These are phyloP conservation scores for Trametes punicea DNA, from an alignment of 768 basidiomycete species.

Conservation along the genomic window DNA sequence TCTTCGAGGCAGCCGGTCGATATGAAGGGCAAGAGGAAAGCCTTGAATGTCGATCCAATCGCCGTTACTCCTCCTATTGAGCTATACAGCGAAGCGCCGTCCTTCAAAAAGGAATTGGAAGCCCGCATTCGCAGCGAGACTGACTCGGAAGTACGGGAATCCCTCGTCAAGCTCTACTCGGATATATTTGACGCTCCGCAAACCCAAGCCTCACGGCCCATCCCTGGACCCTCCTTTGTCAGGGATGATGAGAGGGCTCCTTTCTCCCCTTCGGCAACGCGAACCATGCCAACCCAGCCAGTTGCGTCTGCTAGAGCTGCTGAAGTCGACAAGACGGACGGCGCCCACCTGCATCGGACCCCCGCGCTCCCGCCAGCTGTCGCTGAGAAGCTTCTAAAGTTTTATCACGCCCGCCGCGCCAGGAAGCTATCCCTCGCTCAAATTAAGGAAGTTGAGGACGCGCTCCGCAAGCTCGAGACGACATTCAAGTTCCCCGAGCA, in stretches of 20 bases:
- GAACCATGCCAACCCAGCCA: no score
- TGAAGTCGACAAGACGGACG: neutral
- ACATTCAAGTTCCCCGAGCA: constrained; percentile 40
- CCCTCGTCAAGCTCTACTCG: constrained; percentile 16
- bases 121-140: constrained; percentile 14
- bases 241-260: neutral
- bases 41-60: constrained; percentile 10
- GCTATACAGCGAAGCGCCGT: neutral
- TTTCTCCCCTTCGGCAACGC: no score
- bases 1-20: constrained; percentile 7
- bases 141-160: constrained; percentile 17
- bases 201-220: neutral
- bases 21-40: constrained; percentile 25
- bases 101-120: constrained; percentile 19
- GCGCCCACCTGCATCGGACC: constrained; percentile 17
- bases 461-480: constrained; percentile 33
- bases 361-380: constrained; percentile 19
- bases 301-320: no score
- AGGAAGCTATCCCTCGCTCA: constrained; percentile 37
- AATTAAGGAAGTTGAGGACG: constrained; percentile 41
- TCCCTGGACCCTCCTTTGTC: neutral
- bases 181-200: constrained; percentile 12
- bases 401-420: constrained; percentile 30
- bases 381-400: constrained; percentile 26
- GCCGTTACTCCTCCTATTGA: neutral